Evolutionary conservation across 495 filamentous ascomycete species (phyloP).

Genomic region (Cudoniella acicularis): DNA sequence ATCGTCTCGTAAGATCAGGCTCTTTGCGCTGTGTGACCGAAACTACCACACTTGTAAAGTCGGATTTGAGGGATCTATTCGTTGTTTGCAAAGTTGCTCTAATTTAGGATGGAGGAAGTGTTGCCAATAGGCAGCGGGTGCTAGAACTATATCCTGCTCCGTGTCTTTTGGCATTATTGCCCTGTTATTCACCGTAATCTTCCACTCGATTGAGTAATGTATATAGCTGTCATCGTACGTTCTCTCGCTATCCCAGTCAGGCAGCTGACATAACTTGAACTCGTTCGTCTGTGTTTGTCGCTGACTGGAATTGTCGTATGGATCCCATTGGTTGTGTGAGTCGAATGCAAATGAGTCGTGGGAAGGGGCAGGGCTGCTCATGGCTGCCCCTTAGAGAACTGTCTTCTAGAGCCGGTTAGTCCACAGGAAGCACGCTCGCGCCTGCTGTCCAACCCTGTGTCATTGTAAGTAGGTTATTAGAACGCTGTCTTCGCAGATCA

Average conservation of each 20-base stretch:
- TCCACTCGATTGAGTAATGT: slow-evolving; percentile 38
- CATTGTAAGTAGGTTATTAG: slow-evolving; percentile 11
- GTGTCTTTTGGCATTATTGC: slow-evolving; percentile 29
- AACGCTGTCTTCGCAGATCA: slow-evolving; percentile 1
- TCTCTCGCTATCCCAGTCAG: slow-evolving; percentile 15
- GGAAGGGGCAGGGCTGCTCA: slow-evolving; percentile 14
- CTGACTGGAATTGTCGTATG: slow-evolving; percentile 7
- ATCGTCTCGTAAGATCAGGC: slow-evolving; percentile 20
- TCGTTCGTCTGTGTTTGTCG: slow-evolving; percentile 9
- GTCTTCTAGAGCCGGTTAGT: not conserved
- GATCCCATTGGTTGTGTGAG: slow-evolving; percentile 7
- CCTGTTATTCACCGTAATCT: slow-evolving; percentile 32
- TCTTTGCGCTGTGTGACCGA: slow-evolving; percentile 20
- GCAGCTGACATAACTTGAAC: slow-evolving; percentile 15
- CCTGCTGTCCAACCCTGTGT: slow-evolving; percentile 14
- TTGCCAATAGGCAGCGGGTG: slow-evolving; percentile 29
- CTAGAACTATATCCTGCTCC: slow-evolving; percentile 23
- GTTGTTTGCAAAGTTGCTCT: slow-evolving; percentile 5
- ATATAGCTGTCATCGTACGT: slow-evolving; percentile 32
- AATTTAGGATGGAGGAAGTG: slow-evolving; percentile 12
- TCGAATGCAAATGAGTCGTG: slow-evolving; percentile 6
- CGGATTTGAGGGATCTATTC: slow-evolving; percentile 4
- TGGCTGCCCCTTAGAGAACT: slow-evolving; percentile 1
- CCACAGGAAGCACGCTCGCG: slow-evolving; percentile 8
- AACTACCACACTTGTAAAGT: slow-evolving; percentile 14